Base-by-base conservation (phyloP, 2,329 filamentous ascomycete genomes). In the Colletotrichum spaethianum region DNA sequence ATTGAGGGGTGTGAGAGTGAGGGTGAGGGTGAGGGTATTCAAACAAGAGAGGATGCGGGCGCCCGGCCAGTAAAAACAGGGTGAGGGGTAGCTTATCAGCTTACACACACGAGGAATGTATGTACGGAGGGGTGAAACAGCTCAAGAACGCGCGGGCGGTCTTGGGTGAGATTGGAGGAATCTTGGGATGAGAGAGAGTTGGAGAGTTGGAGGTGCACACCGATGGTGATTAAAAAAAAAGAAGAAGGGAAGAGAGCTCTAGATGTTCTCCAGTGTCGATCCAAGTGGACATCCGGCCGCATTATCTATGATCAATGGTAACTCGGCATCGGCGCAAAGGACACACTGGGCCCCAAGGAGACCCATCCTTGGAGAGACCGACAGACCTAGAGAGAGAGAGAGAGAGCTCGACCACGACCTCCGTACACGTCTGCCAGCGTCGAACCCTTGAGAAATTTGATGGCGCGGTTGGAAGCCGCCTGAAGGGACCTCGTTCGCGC, bases 151-250 rank as follows among this genome's bases (percentile, higher is more conserved):
- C 67, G 63, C 48, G 61, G 65, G 53, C 63, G 62, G 53, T 71
- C 68, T 68, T 65, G 56, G 59, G 46, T 67, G 50, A 64, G 68
- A 60, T 72, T 73, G 59, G 57, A 40, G 50, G 31, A 59, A 50
- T 63, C 44, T 73, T 50, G 59, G 62, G 53, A 63, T 61, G 50
- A 44, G 48, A 59, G 56, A 59, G 16, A 55, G 52, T 33, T 55
- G 44, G 48, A 56, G 65, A 40, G 53, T 31, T 44, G 20, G 26
- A 53, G 53, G 23, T 28, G 23, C n/a, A 38, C 62, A 28, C 59
- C 28, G 42, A 26, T 60, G 57, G 59, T 9, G 36, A 33, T 31
- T 12, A 31, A 44, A 48, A 38, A n/a, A 50, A 16, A 26, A 62
- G 28, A 50, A 5, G 6, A 18, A 14, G 12, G n/a, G 7, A 26